Evolutionary conservation across 2,329 filamentous ascomycete genomes (phyloP), one percentile per base, ranked within the genome.

Genomic region (Phoma sp.): DNA sequence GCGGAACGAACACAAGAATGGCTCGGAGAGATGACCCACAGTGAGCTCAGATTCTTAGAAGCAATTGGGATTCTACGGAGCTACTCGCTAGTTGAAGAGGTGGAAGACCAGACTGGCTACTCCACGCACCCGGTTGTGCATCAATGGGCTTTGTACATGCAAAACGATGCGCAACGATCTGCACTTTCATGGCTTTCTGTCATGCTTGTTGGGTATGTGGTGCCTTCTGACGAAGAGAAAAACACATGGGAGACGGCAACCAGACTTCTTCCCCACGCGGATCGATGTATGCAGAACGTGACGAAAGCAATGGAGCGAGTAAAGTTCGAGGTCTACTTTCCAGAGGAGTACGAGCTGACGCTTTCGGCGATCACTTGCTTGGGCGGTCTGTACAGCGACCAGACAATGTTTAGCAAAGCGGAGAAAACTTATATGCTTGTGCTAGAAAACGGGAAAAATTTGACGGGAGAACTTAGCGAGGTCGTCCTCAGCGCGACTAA

Each of bases 1-100:
- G 43, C 42, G 47, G 18, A 48, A 25, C 30, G 22, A 41, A 52
- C 49, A 37, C 30, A 49, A 44, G 41, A 24, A 30, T 65, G 60
- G 60, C 39, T 66, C 39, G 36, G 47, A 35, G 47, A 55, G 23
- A 60, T 64, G 9, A 62, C 55, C 22, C 38, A 33, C 35, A 60
- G 47, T 35, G 57, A 65, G 35, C 9, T 64, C 2, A 49, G 42
- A 11, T 65, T 65, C 37, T 33, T 42, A 6, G 45, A 61, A 8
- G 56, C 59, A 8, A 55, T 67, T 14, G 14, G 33, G 35, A 35
- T 51, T 10, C 47, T 62, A 3, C 47, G 47, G 14, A 52, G 25
- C 49, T 60, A 58, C 38, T 62, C 57, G 14, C 41, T 62, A 18
- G 27, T 60, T 11, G 59, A 57, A 37, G 39, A 37, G 8, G 32